Percentiles rank a stretch among this genome's conserved stretches.
phyloP scores from a whole-genome alignment of 2,329 filamentous ascomycete species.

The Calonectria henricotiae region DNA sequence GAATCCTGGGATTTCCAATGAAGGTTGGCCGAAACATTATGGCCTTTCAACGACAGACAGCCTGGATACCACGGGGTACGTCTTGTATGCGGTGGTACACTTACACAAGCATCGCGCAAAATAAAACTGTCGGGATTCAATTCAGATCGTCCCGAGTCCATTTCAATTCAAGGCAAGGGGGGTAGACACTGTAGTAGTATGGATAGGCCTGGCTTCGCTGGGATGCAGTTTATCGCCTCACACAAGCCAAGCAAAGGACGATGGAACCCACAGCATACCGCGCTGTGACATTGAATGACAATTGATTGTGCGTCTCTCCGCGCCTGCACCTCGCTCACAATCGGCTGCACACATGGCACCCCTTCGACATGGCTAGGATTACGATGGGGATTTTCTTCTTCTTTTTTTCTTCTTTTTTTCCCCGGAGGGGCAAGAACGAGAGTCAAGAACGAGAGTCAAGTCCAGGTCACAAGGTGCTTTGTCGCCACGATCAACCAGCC shows the following conservation, averaged over 20 bases:
- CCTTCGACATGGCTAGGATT: background rate
- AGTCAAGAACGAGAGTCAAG: background rate
- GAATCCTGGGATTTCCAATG: slow-evolving; percentile 28
- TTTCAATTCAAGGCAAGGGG: slow-evolving; percentile 10
- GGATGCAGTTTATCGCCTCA: slow-evolving; percentile 21
- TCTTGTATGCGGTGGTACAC: background rate
- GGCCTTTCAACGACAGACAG: slow-evolving; percentile 3
- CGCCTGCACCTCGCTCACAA: slow-evolving; percentile 24
- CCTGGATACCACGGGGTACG: slow-evolving; percentile 17
- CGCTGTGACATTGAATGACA: slow-evolving; percentile 9
- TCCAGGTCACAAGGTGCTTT: slow-evolving; percentile 23
- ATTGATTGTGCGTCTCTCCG: slow-evolving; percentile 22
- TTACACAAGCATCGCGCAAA: slow-evolving; percentile 1
- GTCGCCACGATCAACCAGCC: background rate
- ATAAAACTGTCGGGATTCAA: slow-evolving; percentile 17
- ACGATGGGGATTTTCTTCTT: background rate
- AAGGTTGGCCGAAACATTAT: slow-evolving; percentile 1
- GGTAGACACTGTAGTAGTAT: background rate
- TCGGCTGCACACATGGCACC: slow-evolving; percentile 21
- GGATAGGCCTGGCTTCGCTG: slow-evolving; percentile 24
- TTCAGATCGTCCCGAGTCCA: slow-evolving; percentile 17
- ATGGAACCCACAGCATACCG: slow-evolving; percentile 14
- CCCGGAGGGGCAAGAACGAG: no score
- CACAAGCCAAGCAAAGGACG: slow-evolving; percentile 12
- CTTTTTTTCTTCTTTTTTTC: no score